phyloP scores from a whole-genome alignment of 78 protist genomes.

The Polysphondylium violaceum region DNA sequence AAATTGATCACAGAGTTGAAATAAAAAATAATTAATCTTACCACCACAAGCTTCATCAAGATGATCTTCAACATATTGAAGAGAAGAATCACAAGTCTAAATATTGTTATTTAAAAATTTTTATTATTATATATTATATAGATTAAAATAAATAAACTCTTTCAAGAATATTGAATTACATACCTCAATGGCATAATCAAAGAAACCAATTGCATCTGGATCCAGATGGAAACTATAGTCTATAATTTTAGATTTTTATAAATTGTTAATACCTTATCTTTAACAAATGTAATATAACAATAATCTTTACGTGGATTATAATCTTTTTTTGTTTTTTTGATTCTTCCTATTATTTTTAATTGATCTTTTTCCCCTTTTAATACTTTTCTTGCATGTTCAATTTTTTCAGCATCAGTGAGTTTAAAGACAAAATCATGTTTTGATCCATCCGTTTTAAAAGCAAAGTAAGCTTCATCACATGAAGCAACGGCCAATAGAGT shows the following conservation, averaged over 20 bases:
- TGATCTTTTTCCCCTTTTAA: constrained; percentile 12
- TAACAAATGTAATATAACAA: background rate
- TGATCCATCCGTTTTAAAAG: background rate
- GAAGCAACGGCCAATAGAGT: background rate
- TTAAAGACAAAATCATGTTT: constrained; percentile 19
- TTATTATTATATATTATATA: too few species aligned
- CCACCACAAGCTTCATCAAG: background rate
- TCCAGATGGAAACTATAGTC: background rate
- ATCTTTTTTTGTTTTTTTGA: background rate
- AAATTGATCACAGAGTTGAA: too few species aligned
- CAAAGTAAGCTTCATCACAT: constrained; percentile 28
- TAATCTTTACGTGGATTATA: constrained; percentile 1
- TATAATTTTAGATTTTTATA: background rate
- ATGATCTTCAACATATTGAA: background rate
- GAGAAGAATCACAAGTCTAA: constrained; percentile 36
- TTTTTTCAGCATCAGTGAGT: constrained; percentile 5
- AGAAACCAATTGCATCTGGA: constrained; percentile 5
- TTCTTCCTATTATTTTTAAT: background rate
- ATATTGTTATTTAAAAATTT: too few species aligned
- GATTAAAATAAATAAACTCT: too few species aligned
- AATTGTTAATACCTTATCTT: too few species aligned
- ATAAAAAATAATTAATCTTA: too few species aligned
- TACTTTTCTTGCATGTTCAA: constrained; percentile 5
- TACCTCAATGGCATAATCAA: constrained; percentile 20
- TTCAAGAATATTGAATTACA: too few species aligned